These are phyloP conservation scores for Linderniella brevidens DNA, from an alignment of 257 asterid genomes.

Conservation along the genomic window DNA sequence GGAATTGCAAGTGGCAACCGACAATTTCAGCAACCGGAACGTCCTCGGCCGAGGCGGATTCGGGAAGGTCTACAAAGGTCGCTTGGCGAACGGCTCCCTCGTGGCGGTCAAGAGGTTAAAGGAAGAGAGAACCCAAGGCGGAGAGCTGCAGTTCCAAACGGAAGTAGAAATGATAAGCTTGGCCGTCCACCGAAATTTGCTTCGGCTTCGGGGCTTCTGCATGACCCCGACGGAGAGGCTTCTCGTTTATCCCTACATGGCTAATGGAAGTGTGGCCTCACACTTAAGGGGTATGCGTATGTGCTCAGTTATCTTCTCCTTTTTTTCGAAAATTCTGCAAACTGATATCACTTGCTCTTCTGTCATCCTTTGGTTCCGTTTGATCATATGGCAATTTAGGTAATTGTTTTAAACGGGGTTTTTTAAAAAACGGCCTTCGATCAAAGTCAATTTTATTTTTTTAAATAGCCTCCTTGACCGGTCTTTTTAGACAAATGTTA, in stretches of 20 bases:
- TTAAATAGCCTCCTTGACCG: too few species aligned
- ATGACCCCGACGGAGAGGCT: slow-evolving; percentile 46
- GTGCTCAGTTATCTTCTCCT: too few species aligned
- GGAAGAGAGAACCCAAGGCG: slow-evolving; percentile 42
- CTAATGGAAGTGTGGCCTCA: slow-evolving; percentile 27
- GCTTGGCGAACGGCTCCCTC: slow-evolving; percentile 29
- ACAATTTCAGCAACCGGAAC: slow-evolving; percentile 19
- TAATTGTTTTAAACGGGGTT: not conserved
- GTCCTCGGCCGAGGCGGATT: too few species aligned
- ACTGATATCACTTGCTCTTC: too few species aligned
- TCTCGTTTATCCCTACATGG: slow-evolving; percentile 49
- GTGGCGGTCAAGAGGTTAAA: slow-evolving; percentile 42
- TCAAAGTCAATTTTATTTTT: too few species aligned
- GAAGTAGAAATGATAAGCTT: slow-evolving; percentile 41
- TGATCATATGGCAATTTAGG: too few species aligned
- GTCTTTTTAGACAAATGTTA: too few species aligned
- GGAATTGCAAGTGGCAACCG: slow-evolving; percentile 43
- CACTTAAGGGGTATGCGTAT: too few species aligned
- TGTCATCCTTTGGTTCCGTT: too few species aligned
- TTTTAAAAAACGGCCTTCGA: too few species aligned
- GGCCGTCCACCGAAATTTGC: slow-evolving; percentile 51
- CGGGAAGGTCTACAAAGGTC: slow-evolving; percentile 15
- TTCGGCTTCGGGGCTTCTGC: slow-evolving; percentile 36
- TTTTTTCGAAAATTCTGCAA: too few species aligned
- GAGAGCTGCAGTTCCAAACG: slow-evolving; percentile 42